These are phyloP conservation scores for Apiotrichum porosum DNA, from an alignment of 1,284 basidiomycete genomes.

Conservation along the genomic window DNA sequence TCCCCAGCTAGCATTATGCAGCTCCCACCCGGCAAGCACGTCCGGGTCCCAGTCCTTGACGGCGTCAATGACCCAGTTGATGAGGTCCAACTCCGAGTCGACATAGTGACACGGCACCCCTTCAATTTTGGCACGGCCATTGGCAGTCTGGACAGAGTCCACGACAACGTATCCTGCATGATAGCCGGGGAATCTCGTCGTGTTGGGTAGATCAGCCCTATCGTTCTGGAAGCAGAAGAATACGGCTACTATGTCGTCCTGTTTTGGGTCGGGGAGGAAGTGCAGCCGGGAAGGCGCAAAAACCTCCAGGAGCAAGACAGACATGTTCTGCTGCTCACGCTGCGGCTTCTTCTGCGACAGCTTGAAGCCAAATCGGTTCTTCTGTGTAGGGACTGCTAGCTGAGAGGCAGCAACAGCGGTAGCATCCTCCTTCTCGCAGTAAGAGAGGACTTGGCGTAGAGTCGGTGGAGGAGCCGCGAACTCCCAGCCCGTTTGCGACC, in stretches of 20 bases:
- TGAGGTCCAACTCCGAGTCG: constrained; percentile 70
- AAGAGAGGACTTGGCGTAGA: constrained; percentile 43
- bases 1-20: constrained; percentile 85
- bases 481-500: constrained; percentile 62
- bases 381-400: constrained; percentile 74
- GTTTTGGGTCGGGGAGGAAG: constrained; percentile 64
- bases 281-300: constrained; percentile 57
- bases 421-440: constrained; percentile 53
- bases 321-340: constrained; percentile 71
- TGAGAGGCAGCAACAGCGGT: constrained; percentile 38
- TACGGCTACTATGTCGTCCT: constrained; percentile 66
- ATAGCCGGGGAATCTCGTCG: constrained; percentile 45
- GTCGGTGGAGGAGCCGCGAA: constrained; percentile 65
- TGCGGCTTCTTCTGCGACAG: constrained; percentile 54
- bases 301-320: constrained; percentile 73
- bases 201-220: constrained; percentile 50
- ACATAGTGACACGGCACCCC: constrained; percentile 58
- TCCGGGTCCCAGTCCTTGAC: constrained; percentile 82
- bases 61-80: constrained; percentile 73
- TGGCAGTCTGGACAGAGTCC: constrained; percentile 29
- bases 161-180: constrained; percentile 63
- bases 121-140: constrained; percentile 27
- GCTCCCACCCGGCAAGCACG: constrained; percentile 86
- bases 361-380: constrained; percentile 63
- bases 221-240: constrained; percentile 66